phyloP scores from a whole-genome alignment of 495 filamentous ascomycete genomes.

The Aspergillus haitiensis region DNA sequence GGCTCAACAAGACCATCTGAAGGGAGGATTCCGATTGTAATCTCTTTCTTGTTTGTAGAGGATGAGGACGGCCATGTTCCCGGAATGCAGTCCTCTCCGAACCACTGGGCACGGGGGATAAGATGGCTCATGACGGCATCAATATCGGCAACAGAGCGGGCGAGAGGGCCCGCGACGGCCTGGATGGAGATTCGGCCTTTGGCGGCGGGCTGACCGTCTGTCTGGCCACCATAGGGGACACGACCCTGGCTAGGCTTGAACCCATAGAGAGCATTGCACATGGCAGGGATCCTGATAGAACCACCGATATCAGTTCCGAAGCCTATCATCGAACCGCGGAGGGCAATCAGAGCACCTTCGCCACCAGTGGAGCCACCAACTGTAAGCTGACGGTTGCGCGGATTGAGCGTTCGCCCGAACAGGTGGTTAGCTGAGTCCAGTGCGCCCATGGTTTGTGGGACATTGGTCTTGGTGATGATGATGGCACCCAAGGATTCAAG shows the following conservation, averaged over 20 bases:
- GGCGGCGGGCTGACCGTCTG: conserved; percentile 41
- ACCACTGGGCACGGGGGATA: conserved; percentile 47
- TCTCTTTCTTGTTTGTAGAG: conserved; percentile 18
- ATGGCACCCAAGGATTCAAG: conserved; percentile 51
- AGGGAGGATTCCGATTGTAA: conserved; percentile 56
- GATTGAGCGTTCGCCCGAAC: conserved; percentile 66
- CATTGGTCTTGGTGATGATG: conserved; percentile 66
- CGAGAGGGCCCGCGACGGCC: conserved; percentile 53
- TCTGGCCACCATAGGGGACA: conserved; percentile 54
- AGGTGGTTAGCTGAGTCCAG: conserved; percentile 43
- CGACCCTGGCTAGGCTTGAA: conserved; percentile 60
- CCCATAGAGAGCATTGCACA: conserved; percentile 58
- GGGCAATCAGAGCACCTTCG: conserved; percentile 62
- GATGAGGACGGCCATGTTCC: conserved; percentile 45
- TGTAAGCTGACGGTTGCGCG: conserved; percentile 55
- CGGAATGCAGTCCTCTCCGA: conserved; percentile 51
- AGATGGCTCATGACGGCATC: conserved; percentile 52
- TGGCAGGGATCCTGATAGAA: conserved; percentile 59
- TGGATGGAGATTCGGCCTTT: conserved; percentile 45
- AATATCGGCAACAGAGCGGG: conserved; percentile 45
- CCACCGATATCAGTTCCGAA: conserved; percentile 70
- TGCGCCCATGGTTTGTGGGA: conserved; percentile 54
- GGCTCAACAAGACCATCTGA: conserved; percentile 59
- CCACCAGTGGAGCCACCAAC: conserved; percentile 66
- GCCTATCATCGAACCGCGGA: conserved; percentile 62